Base-by-base conservation (phyloP, 129 eudicot species). In the sunflower (Helianthus annuus) region DNA sequence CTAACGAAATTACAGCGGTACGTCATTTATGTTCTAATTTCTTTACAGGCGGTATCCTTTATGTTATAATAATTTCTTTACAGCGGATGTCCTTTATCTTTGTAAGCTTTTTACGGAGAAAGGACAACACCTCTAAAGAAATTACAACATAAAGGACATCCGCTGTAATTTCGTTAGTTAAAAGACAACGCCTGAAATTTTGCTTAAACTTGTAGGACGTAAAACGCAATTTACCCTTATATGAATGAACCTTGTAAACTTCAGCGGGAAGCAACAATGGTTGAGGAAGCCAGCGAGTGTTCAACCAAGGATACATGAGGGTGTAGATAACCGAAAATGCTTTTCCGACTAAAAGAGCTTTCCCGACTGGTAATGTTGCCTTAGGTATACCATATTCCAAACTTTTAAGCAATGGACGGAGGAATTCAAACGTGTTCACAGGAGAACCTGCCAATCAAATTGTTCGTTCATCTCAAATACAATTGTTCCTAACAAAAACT, bases 261-360 rank as follows among this genome's bases (percentile, higher is more conserved):
- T 93, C 98, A 82, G 92, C 82, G 12, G 98, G 98, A 71, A 93
- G 98, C 69, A 87, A 78, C 44, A 89, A 67, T 58, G 97, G 98
- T 71, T 89, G 89, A 80, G 97, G 98, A 72, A 93, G 87, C 98
- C 98, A 89, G 54, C 75, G 11, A 24, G 61, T 66, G 68, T 56
- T 83, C 64, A 89, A 79, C 89, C 90, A 87, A 12, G 98, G 98
- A 79, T 87, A 89, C 87, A 89, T 67, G 67, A 89, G 15, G 0
- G 87, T 75, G 79, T 93, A 93, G 48, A 93, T 3, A 64, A 72
- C 83, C 64, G 85, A 83, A 79, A 84, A 87, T 24, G 82, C 5
- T 27, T 87, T 89, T 56, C 92, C 97, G 40, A 89, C 69, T 69
- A 80, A 7, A 63, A 93, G 90, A 58, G 97, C 98, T 22, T 78